Base-by-base conservation (phyloP, 1,284 basidiomycete genomes). In the Microbotryum saponariae region DNA sequence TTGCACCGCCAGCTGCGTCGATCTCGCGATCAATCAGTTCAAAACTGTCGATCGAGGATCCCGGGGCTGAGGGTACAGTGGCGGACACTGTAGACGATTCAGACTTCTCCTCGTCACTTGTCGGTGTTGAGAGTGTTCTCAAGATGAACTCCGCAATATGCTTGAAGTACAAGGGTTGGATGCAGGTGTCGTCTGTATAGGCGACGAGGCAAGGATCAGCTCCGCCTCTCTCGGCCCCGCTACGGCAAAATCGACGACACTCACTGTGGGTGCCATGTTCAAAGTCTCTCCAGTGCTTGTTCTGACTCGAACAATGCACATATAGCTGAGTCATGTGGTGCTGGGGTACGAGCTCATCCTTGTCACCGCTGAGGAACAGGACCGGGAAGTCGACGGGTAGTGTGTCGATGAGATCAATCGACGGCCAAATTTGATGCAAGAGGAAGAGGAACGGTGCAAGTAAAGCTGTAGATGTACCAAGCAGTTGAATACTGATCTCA, bases 291-390 rank as follows among this genome's bases (percentile, higher is more conserved):
- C 71, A 65, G 66, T 80, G 78, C 69, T 79, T 80, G 21, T 79
- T 76, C 16, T 84, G 78, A 51, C 73, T 73, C 7, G 58, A 46
- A 60, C 76, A 77, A 8, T 84, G 78, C 64, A 83, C 80, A 80
- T 84, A 88, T 2, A 97, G 78, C 1, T 81, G 80, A 23, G 80
- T 79, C 92, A 97, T 97, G 70, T 97, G 91, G 58, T 81, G 77
- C 12, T 81, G 83, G 2, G 91, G 91, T 0, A 97, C 89, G 16
- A 97, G 80, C 71, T 91, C 86, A 72, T 97, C 94, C 56, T 76
- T 77, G 53, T 78, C 74, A 5, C 93, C 93, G 0, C 76, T 88
- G 21, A 97, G 78, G 81, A 97, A 86, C 27, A 97, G 80, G n/a
- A 93, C 84, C 0, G 91, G 91, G 5, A 83, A 88, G 2, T 78